Conservation (phyloP, 2,329 filamentous ascomycete genomes). For the Verticillium nonalfalfae region DNA sequence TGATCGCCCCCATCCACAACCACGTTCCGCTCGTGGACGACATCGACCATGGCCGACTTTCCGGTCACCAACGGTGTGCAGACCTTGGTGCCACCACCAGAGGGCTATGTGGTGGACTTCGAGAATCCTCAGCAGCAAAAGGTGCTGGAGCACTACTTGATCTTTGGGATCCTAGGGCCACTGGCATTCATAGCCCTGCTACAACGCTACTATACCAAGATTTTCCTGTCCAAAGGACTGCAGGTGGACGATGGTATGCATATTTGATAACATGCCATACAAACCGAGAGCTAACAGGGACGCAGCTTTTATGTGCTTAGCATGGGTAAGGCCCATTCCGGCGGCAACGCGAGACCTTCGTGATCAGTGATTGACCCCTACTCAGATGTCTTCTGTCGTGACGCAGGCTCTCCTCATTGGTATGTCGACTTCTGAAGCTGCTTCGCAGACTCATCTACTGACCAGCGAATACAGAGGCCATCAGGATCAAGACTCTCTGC, state of each 20-base stretch:
- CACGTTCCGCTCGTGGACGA: not conserved
- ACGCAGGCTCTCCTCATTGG: conserved; percentile 5
- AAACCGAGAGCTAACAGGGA: not conserved
- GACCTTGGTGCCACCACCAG: conserved; percentile 8
- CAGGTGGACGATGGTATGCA: conserved; percentile 15
- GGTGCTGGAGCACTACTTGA: conserved; percentile 14
- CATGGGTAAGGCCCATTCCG: conserved; percentile 5
- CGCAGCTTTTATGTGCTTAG: conserved; percentile 10
- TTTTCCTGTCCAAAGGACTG: conserved; percentile 15
- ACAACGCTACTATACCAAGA: conserved; percentile 20
- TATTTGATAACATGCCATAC: too few relatives aligned
- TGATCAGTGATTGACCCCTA: not conserved
- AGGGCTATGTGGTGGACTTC: conserved; percentile 19
- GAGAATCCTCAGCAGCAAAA: conserved; percentile 13
- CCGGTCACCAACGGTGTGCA: conserved; percentile 6
- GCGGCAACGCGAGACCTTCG: not conserved
- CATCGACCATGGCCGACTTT: not conserved
- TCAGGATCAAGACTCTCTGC: conserved; percentile 4
- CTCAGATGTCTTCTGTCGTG: conserved; percentile 3
- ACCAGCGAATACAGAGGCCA: not conserved
- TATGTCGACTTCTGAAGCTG: not conserved
- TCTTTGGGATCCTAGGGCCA: conserved; percentile 12
- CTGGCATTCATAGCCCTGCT: conserved; percentile 11
- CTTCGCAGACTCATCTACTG: not conserved
- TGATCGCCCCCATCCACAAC: not conserved